Percentiles rank a stretch among this genome's conserved stretches.
These are phyloP conservation scores for Raphanus raphanistrum DNA, from an alignment of 345 rosid genomes.

Conservation along the genomic window DNA sequence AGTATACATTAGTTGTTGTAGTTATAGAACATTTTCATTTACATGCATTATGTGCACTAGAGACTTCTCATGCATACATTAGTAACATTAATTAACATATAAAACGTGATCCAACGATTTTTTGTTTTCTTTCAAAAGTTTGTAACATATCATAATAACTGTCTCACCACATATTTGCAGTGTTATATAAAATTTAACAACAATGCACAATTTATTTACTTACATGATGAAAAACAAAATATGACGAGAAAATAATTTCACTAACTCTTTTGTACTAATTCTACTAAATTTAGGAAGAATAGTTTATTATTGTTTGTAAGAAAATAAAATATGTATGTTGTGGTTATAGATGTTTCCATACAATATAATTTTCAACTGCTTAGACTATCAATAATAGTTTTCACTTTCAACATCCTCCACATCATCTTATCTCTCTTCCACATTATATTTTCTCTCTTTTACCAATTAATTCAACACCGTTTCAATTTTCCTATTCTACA, in stretches of 20 bases:
- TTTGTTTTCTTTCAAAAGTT: not conserved
- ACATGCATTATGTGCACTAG: not conserved
- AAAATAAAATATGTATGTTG: not conserved
- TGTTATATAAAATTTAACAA: too few species aligned
- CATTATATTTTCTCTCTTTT: not conserved
- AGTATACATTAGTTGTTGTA: not conserved
- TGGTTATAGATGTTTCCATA: not conserved
- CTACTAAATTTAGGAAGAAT: not conserved
- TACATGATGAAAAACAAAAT: not conserved
- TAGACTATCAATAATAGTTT: not conserved
- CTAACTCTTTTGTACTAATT: not conserved
- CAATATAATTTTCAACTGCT: not conserved
- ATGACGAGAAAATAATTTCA: not conserved
- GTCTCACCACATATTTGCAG: not conserved
- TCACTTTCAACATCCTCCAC: not conserved
- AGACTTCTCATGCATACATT: not conserved
- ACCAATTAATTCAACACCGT: not conserved
- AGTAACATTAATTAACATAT: not conserved
- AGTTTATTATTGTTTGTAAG: not conserved
- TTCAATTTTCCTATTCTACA: not conserved
- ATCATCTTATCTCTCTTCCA: not conserved
- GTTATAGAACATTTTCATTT: not conserved
- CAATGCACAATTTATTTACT: not conserved
- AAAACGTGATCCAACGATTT: not conserved
- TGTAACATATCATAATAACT: not conserved